These are phyloP conservation scores for Quercus engelmannii DNA, from an alignment of 306 rosid species.

Conservation along the genomic window DNA sequence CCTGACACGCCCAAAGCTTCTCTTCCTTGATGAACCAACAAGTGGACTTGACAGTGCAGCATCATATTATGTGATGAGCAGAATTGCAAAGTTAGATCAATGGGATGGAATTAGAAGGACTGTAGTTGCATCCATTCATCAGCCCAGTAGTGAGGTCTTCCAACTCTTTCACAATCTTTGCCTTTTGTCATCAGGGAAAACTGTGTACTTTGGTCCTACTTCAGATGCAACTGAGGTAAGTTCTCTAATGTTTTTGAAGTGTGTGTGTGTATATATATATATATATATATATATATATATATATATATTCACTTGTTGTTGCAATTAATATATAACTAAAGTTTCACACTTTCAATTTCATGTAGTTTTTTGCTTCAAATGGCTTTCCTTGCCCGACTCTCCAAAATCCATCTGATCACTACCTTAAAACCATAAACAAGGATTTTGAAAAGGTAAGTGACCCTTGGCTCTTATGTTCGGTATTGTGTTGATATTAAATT, in stretches of 20 bases:
- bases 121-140: conserved; percentile 62
- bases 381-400: conserved; percentile 76
- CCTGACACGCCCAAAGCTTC: conserved; percentile 46
- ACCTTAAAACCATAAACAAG: conserved; percentile 60
- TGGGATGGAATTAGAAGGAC: conserved; percentile 40
- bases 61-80: conserved; percentile 64
- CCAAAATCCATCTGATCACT: conserved; percentile 69
- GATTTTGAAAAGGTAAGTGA: conserved; percentile 57
- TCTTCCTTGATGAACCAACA: conserved; percentile 59
- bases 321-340: not conserved
- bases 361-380: conserved; percentile 56
- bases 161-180: conserved; percentile 64
- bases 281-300: too few relatives aligned
- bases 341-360: not conserved
- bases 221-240: conserved; percentile 51
- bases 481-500: not conserved
- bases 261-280: too few relatives aligned
- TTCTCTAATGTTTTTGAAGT: too few relatives aligned
- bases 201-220: conserved; percentile 73
- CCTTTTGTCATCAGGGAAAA: conserved; percentile 58
- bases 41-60: conserved; percentile 82
- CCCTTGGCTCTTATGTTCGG: not conserved
- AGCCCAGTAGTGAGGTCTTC: conserved; percentile 68
- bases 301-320: not conserved
- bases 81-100: conserved; percentile 39